Evolutionary conservation across 805 yeast genomes (phyloP).

Genomic region (Cyberlindnera subsufficiens): DNA sequence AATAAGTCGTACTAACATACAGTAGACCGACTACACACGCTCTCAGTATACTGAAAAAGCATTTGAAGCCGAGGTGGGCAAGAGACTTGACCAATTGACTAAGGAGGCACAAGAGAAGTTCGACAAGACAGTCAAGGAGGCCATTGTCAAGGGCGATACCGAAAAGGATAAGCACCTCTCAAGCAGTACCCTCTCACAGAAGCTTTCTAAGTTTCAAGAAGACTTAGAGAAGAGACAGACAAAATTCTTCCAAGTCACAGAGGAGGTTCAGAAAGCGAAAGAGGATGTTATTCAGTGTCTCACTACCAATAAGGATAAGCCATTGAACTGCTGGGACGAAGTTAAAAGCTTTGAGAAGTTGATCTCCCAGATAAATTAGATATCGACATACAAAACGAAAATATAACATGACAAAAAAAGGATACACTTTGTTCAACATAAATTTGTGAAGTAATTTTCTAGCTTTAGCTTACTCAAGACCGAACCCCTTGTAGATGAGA

Average conservation of each 20-base stretch:
- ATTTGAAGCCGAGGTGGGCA: conserved; percentile 58
- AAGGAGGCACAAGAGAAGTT: conserved; percentile 45
- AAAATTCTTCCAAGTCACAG: conserved; percentile 28
- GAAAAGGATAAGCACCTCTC: conserved; percentile 27
- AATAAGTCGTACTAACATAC: not conserved
- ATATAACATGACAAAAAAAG: not conserved
- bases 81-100: conserved; percentile 50
- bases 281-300: conserved; percentile 52
- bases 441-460: not conserved
- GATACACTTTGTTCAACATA: not conserved
- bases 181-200: conserved; percentile 32
- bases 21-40: conserved; percentile 56
- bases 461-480: conserved; percentile 33
- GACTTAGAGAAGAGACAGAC: conserved; percentile 32
- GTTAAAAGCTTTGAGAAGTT: conserved; percentile 61
- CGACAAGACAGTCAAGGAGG: conserved; percentile 40
- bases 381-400: not conserved
- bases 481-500: conserved; percentile 78
- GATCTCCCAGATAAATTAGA: conserved; percentile 39
- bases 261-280: conserved; percentile 42
- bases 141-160: conserved; percentile 31
- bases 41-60: conserved; percentile 62
- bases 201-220: conserved; percentile 32
- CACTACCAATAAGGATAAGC: conserved; percentile 50
- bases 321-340: conserved; percentile 79